phyloP scores from a whole-genome alignment of 2,329 filamentous ascomycete genomes.

The Pleoardoris graminearum region DNA sequence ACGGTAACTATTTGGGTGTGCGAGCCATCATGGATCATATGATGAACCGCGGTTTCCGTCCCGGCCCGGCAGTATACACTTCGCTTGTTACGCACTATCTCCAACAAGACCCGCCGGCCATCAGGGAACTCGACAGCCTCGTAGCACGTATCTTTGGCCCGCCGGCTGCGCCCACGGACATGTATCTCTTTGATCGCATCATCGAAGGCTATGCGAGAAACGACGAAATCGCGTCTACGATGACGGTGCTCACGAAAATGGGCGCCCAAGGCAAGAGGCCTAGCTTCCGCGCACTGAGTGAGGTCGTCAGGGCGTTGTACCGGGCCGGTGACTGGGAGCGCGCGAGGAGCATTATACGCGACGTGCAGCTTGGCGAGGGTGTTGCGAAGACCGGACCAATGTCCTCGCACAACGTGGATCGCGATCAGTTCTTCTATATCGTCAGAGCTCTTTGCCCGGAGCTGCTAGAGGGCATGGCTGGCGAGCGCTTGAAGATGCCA shows the following conservation, averaged over 20 bases:
- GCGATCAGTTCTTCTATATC: slow-evolving; percentile 22
- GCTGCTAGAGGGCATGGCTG: slow-evolving; percentile 4
- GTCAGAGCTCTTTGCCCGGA: slow-evolving; percentile 17
- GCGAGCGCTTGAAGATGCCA: slow-evolving; percentile 3
- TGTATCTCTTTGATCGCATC: slow-evolving; percentile 69
- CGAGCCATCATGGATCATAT: slow-evolving; percentile 67
- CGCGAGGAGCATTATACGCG: slow-evolving; percentile 41
- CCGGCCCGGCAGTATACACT: slow-evolving; percentile 71
- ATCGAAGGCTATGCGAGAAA: slow-evolving; percentile 66
- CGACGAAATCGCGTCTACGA: slow-evolving; percentile 54
- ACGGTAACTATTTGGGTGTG: slow-evolving; percentile 55
- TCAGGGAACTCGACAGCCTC: slow-evolving; percentile 62
- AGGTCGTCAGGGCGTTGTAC: slow-evolving; percentile 45
- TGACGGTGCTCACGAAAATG: slow-evolving; percentile 48
- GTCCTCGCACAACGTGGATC: slow-evolving; percentile 12
- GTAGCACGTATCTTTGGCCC: slow-evolving; percentile 52
- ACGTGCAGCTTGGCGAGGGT: slow-evolving; percentile 42
- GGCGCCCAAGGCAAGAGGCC: slow-evolving; percentile 46
- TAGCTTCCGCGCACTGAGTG: slow-evolving; percentile 47
- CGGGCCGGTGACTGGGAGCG: slow-evolving; percentile 41
- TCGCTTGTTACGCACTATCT: slow-evolving; percentile 73
- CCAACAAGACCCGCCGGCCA: slow-evolving; percentile 59
- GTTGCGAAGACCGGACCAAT: slow-evolving; percentile 28
- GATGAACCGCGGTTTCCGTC: slow-evolving; percentile 54
- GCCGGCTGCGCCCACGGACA: slow-evolving; percentile 49